Evolutionary conservation across 1,284 basidiomycete genomes (phyloP).

Genomic region (Neolentinus lepideus): DNA sequence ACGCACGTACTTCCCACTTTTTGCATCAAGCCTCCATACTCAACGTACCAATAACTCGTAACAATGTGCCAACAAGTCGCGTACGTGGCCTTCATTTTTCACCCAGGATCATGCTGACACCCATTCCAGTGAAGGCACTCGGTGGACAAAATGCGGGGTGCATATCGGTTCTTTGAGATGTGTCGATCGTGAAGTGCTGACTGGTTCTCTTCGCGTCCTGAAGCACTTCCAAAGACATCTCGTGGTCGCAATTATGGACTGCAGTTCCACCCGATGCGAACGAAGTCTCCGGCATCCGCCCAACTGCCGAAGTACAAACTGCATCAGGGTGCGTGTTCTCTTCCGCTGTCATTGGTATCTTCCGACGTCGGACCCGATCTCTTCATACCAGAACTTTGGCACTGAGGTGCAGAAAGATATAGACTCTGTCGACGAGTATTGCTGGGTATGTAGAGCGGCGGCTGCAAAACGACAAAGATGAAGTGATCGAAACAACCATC

Average conservation of each 20-base stretch:
- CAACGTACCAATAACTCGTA: neutral
- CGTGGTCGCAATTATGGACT: constrained; percentile 63
- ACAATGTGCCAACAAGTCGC: constrained; percentile 31
- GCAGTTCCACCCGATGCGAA: constrained; percentile 52
- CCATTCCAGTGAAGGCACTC: constrained; percentile 55
- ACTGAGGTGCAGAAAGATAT: constrained; percentile 30
- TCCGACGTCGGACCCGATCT: no score
- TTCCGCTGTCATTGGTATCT: neutral
- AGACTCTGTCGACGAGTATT: constrained; percentile 30
- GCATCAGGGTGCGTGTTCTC: constrained; percentile 38
- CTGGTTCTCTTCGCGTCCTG: constrained; percentile 3
- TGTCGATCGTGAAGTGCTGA: constrained; percentile 4
- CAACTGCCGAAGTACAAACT: constrained; percentile 41
- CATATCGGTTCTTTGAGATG: constrained; percentile 16
- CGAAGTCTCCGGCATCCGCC: constrained; percentile 53
- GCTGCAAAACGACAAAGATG: neutral
- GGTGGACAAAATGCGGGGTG: constrained; percentile 62
- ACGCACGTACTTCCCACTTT: neutral
- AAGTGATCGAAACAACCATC: neutral
- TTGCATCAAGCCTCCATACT: neutral
- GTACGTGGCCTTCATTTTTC: constrained; percentile 18
- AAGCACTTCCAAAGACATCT: constrained; percentile 71
- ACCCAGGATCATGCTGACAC: constrained; percentile 8
- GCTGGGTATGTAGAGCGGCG: constrained; percentile 30
- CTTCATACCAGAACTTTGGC: constrained; percentile 27